Base-by-base conservation (phyloP, 2,329 filamentous ascomycete genomes). In the Fusarium nurragi region DNA sequence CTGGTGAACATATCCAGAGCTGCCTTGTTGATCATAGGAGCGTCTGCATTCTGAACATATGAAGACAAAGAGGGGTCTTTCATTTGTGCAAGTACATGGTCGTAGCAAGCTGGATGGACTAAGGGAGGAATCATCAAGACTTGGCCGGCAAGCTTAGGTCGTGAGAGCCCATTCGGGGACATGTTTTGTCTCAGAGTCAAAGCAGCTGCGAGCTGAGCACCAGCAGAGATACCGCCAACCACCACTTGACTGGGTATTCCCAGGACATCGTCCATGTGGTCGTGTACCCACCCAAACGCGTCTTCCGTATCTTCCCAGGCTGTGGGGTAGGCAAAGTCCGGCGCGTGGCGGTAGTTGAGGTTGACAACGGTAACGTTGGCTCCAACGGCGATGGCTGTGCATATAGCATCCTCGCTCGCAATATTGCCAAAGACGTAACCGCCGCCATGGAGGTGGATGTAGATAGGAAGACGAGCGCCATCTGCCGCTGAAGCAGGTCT, bases 311-410 rank as follows among this genome's bases (percentile, higher is more conserved):
- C 86, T 39, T 83, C 60, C 80, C 81, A 86, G 0, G 81, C 78
- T 0, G 78, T 82, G 0, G 86, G 86, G 54, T 83, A 88, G 0
- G 57, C 65, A 60, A 80, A 74, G 48, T 87, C 81, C 0, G 86
- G 86, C 0, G 85, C 85, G 65, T 88, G 85, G 0, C 86, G 81
- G 69, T 88, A 88, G 63, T 86, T 85, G 13, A 87, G 75, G 38
- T 86, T 84, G 2, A 87, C 65, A 0, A 87, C 84, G 0, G 83
- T 73, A 3, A 81, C 76, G 2, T 74, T 71, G 0, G 77, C 70
- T 6, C 76, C 75, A 13, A 79, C 69, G 0, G 84, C 81, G 11
- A 86, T 79, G 0, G 78, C 76, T 0, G 81, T 73, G 61, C 85
- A 88, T 1, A 75, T 77, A 0, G 81, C 80, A 51, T 88, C 85